Conservation (phyloP, 306 rosid genomes). For the Carpinus fangiana region DNA sequence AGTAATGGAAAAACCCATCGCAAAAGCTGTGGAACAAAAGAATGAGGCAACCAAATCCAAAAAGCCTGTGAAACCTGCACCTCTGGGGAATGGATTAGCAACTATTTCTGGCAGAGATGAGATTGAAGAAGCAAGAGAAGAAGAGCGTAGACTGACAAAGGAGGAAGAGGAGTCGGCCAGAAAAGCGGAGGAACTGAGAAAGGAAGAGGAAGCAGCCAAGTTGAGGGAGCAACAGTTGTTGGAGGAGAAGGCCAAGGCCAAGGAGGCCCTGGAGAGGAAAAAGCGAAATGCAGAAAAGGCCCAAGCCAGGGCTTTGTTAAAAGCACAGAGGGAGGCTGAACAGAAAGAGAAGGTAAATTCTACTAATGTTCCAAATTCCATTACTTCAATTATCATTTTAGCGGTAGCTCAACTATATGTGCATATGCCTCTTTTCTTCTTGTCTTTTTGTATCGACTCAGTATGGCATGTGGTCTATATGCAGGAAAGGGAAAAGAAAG, state of each 20-base stretch:
- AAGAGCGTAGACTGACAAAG: constrained; percentile 49
- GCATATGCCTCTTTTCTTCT: background rate
- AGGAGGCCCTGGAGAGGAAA: constrained; percentile 77
- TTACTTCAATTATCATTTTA: background rate
- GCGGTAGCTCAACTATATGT: background rate
- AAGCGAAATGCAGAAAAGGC: constrained; percentile 69
- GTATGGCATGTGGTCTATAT: constrained; percentile 14
- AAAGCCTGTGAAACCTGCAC: constrained; percentile 42
- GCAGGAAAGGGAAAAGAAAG: constrained; percentile 76
- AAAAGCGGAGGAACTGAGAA: constrained; percentile 66
- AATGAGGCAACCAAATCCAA: constrained; percentile 38
- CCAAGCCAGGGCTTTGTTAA: constrained; percentile 66
- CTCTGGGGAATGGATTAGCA: constrained; percentile 31
- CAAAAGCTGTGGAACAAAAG: constrained; percentile 39
- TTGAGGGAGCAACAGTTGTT: constrained; percentile 67
- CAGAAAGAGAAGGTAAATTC: constrained; percentile 76
- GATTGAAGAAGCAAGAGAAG: constrained; percentile 41
- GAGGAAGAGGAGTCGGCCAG: constrained; percentile 70
- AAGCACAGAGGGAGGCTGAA: constrained; percentile 83
- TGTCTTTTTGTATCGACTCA: constrained; percentile 20
- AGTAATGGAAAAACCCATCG: constrained; percentile 36
- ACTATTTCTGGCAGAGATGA: constrained; percentile 44
- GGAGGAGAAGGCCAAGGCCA: constrained; percentile 80
- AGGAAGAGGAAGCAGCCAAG: constrained; percentile 62
- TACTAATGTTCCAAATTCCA: background rate